Percentiles rank a stretch among this genome's conserved stretches.
Evolutionary conservation across 2,329 filamentous ascomycete species (phyloP).

Genomic region (Colletotrichum cereale): DNA sequence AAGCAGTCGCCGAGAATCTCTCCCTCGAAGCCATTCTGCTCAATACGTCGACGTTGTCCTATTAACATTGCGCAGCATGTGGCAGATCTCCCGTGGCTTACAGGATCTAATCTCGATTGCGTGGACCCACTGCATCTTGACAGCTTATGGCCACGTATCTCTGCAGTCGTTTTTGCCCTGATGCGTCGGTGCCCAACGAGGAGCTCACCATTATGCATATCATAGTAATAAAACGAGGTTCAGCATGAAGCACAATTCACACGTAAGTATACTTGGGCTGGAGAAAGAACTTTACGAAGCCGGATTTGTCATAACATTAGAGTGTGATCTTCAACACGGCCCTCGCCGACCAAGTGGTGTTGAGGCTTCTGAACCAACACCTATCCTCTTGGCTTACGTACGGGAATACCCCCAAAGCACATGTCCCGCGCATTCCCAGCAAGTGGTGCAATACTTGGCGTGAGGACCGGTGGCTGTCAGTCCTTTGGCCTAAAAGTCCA

Average conservation of each 20-base stretch:
- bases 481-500: neutral
- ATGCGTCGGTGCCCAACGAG: neutral
- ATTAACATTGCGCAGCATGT: slow-evolving; percentile 26
- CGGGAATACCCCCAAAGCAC: neutral
- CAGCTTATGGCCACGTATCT: slow-evolving; percentile 9
- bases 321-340: neutral
- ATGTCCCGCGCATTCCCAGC: neutral
- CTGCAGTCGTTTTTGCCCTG: neutral
- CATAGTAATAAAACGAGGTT: neutral
- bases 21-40: neutral
- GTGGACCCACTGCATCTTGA: slow-evolving; percentile 13
- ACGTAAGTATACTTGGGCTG: neutral
- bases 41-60: neutral
- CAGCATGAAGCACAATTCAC: neutral
- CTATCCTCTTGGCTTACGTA: neutral
- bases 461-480: neutral
- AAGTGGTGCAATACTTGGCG: neutral
- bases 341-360: neutral
- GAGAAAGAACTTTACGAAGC: neutral
- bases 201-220: neutral
- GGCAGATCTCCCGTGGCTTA: slow-evolving; percentile 34
- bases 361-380: neutral
- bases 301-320: neutral
- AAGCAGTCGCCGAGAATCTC: slow-evolving; percentile 1
- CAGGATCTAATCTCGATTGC: slow-evolving; percentile 33